Conservation (phyloP, 495 filamentous ascomycete species). For the Filosporella fistucella region DNA sequence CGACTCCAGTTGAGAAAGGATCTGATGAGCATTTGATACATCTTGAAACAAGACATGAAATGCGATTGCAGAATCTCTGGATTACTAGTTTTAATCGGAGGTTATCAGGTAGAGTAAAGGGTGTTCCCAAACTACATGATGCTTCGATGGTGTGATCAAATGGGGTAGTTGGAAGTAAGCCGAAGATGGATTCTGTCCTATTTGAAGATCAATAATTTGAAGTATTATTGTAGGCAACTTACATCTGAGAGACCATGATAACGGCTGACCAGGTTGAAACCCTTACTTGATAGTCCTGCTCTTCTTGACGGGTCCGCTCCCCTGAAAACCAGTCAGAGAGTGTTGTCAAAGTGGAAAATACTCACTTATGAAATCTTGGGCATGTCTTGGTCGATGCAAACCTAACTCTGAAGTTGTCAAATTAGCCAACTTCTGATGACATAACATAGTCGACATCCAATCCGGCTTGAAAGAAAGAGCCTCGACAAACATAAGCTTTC, state of each 20-base stretch:
- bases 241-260: slow-evolving; percentile 79
- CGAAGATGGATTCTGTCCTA: background rate
- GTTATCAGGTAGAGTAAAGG: background rate
- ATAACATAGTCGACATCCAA: too few species aligned
- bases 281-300: slow-evolving; percentile 76
- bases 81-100: background rate
- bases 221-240: background rate
- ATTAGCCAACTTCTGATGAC: too few species aligned
- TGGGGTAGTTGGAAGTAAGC: background rate
- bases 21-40: too few species aligned
- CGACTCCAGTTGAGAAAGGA: too few species aligned
- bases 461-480: too few species aligned
- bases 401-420: too few species aligned
- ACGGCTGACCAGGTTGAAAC: slow-evolving; percentile 84
- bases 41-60: too few species aligned
- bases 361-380: slow-evolving; percentile 74
- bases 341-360: background rate
- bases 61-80: background rate
- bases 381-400: slow-evolving; percentile 79
- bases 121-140: background rate
- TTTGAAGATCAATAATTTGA: background rate
- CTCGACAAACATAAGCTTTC: too few species aligned
- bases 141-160: background rate
- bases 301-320: slow-evolving; percentile 67
- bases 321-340: background rate